phyloP scores from a whole-genome alignment of 176 grass and related monocot species.

The Typha latifolia region DNA sequence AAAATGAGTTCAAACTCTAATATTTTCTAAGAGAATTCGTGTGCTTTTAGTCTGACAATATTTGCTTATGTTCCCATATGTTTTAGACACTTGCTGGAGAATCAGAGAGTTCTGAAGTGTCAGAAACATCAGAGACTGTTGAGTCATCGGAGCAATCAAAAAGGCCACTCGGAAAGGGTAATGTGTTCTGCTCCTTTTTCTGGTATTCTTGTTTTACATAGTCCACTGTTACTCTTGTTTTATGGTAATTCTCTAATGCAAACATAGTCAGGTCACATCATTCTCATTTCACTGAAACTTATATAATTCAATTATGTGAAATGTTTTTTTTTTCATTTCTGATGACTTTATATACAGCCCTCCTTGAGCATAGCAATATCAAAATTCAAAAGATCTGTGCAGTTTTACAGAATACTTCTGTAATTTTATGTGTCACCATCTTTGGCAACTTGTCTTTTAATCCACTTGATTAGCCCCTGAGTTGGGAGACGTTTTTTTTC shows the following conservation, averaged over 20 bases:
- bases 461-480: not conserved
- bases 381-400: not conserved
- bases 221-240: too few species aligned
- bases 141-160: constrained; percentile 49
- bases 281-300: not conserved
- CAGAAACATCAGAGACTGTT: constrained; percentile 36
- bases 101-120: constrained; percentile 35
- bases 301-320: not conserved
- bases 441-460: not conserved
- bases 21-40: too few species aligned
- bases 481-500: too few species aligned
- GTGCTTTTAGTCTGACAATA: not conserved
- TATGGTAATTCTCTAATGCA: too few species aligned
- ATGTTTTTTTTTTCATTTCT: too few species aligned
- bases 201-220: not conserved
- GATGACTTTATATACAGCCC: too few species aligned
- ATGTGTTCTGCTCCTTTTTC: not conserved
- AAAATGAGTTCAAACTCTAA: not conserved
- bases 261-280: too few species aligned
- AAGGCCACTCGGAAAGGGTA: constrained; percentile 65
- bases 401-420: not conserved
- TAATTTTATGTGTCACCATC: not conserved
- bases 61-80: constrained; percentile 15
- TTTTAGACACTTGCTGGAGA: constrained; percentile 60
- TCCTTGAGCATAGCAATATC: too few species aligned